These are phyloP conservation scores for Thermomyces lanuginosus DNA, from an alignment of 2,329 filamentous ascomycete species.

Conservation along the genomic window DNA sequence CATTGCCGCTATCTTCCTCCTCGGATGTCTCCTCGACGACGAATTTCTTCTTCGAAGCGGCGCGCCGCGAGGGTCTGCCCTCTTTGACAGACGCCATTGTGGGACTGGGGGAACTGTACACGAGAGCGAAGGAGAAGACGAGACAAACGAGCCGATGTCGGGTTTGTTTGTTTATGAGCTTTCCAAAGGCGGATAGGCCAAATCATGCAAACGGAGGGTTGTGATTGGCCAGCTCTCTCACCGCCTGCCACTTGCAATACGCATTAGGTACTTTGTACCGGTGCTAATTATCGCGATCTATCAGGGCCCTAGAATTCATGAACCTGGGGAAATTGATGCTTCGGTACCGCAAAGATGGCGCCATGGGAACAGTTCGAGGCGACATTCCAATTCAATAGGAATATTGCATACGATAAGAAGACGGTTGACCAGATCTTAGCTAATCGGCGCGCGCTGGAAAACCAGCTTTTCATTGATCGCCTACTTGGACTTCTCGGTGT, in stretches of 20 bases:
- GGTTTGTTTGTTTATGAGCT: too few relatives aligned
- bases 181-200: too few relatives aligned
- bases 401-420: conserved; percentile 46
- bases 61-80: conserved; percentile 43
- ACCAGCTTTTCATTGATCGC: conserved; percentile 63
- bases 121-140: too few relatives aligned
- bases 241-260: too few relatives aligned
- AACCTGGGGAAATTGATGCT: too few relatives aligned
- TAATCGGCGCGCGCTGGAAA: conserved; percentile 51
- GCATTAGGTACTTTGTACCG: too few relatives aligned
- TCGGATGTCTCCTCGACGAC: conserved; percentile 67
- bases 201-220: too few relatives aligned
- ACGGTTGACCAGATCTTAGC: conserved; percentile 46
- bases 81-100: conserved; percentile 26
- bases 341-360: conserved; percentile 21
- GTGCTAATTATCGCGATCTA: too few relatives aligned
- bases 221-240: too few relatives aligned
- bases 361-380: conserved; percentile 47
- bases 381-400: conserved; percentile 47
- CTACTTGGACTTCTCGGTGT: conserved; percentile 56
- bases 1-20: conserved; percentile 44
- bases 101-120: too few relatives aligned
- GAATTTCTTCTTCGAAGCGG: conserved; percentile 50
- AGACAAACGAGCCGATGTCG: too few relatives aligned
- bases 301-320: too few relatives aligned